Evolutionary conservation across 371 early-diverging fungal species (phyloP).

Genomic region (Lichtheimia ramosa): DNA sequence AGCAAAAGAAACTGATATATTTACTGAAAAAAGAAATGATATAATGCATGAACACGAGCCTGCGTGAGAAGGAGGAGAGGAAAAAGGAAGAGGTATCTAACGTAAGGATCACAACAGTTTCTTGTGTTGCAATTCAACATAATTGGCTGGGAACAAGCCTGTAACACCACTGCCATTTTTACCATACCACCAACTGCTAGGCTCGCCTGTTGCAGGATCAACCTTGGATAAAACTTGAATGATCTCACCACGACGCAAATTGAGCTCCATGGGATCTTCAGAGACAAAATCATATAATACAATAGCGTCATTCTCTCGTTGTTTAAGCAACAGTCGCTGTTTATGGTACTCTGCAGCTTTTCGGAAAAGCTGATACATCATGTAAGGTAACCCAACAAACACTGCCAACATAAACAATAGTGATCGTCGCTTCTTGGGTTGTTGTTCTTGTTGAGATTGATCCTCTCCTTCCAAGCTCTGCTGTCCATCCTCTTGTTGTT

Average conservation of each 20-base stretch:
- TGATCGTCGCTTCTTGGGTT: conserved; percentile 49
- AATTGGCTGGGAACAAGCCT: conserved; percentile 91
- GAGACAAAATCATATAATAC: conserved; percentile 85
- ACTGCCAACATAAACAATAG: conserved; percentile 78
- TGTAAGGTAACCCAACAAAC: conserved; percentile 87
- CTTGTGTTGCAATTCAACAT: conserved; percentile 47
- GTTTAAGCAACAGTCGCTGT: conserved; percentile 41
- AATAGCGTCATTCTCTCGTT: conserved; percentile 74
- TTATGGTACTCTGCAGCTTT: conserved; percentile 30
- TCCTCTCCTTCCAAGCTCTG: conserved; percentile 59
- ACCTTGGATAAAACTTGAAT: conserved; percentile 79
- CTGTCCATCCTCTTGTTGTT: conserved; percentile 60
- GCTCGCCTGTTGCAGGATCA: conserved; percentile 70
- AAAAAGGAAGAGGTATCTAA: too few species aligned
- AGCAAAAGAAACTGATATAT: too few species aligned
- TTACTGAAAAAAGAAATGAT: too few species aligned
- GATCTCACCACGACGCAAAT: conserved; percentile 82
- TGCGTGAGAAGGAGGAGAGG: too few species aligned
- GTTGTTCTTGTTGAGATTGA: conserved; percentile 43
- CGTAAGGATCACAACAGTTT: too few species aligned
- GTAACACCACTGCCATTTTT: conserved; percentile 76
- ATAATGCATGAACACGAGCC: too few species aligned
- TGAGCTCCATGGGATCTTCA: conserved; percentile 76
- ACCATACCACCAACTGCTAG: conserved; percentile 93
- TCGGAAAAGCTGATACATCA: conserved; percentile 82